Evolutionary conservation across 2,329 filamentous ascomycete species (phyloP), one percentile per base, ranked within the genome.

Genomic region (Hypoxylon sp.): DNA sequence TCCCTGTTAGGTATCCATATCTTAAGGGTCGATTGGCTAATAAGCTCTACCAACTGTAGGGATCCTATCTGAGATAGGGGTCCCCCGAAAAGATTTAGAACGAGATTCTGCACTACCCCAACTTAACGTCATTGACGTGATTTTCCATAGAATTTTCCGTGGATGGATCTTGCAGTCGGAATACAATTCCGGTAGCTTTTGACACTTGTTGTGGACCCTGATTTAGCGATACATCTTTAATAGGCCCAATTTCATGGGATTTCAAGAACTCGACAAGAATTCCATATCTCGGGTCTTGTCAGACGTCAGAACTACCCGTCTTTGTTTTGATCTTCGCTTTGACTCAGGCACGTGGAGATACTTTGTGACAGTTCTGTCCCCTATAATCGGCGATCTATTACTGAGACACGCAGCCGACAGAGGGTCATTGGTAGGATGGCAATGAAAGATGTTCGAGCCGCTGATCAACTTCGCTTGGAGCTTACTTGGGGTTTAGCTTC

Each of bases 261-360:
- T 68, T 60, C 66, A 63, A 63, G 66, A 60, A 68, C 30, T 28
- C 21, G 23, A 60, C 53, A 11, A 53, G 9, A 66, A 55, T 61
- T 43, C 60, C 63, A 64, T 67, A 60, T 53, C 48, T 60, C n/a
- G 38, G 23, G 46, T 28, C 65, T 60, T 70, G 55, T 67, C 65
- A 57, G 58, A 68, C 61, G 67, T 65, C 65, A 65, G 58, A 14
- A 41, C 38, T 63, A 3, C 30, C 58, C n/a, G n/a, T n/a, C n/a
- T n/a, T n/a, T n/a, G n/a, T n/a, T n/a, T n/a, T n/a, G n/a, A 13
- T 50, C 45, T 58, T 46, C 19, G 19, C 46, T 1, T 1, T 58
- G 11, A 11, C 11, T 25, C 19, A 48, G 46, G 55, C 56, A 60
- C 67, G 36, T 63, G 48, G 55, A 60, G 14, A 23, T 10, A 58